Evolutionary conservation across 2,329 filamentous ascomycete genomes (phyloP), one percentile per base, ranked within the genome.

Genomic region (Diplodia intermedia): DNA sequence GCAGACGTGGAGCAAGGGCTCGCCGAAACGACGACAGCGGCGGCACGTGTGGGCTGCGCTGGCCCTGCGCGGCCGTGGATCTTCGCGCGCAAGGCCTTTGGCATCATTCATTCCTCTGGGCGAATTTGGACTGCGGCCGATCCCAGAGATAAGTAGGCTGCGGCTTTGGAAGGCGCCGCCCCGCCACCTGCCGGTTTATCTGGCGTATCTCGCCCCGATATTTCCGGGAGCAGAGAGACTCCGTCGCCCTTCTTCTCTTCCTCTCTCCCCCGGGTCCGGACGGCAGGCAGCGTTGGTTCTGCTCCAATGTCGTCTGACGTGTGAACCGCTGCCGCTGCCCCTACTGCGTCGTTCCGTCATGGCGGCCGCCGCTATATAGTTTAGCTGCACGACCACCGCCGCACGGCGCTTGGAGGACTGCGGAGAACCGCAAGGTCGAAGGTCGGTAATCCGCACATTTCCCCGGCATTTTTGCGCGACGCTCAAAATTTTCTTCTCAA

Each of bases 341-440:
- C 57, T 63, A n/a, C 60, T 38, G 60, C 60, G 50, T 23, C 33
- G 33, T 9, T 57, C 54, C 60, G 47, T 47, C 43, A 63, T 63
- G 60, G 43, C 56, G 8, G 31, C 56, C 36, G 8, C 40, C 56
- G 56, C 18, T 29, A 63, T 52, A 63, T 63, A 52, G 57, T 11
- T 26, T 52, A n/a, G 60, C 60, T 63, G 60, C 47, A 33, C 14
- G 15, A 61, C 18, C 56, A 31, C 18, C n/a, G 29, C 18, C 18
- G 60, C 43, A 23, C n/a, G 6, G 18, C 11, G 20, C 56, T 20
- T 11, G 8, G 55, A 43, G 4, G 11, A 23, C 29, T 11, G 31
- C 31, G 33, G 9, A 47, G 18, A n/a, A 47, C 8, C 43, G 7
- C 43, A 47, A 43, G 43, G 18, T 47, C 18, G 15, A 47, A 47